These are phyloP conservation scores for Trypanosoma brucei DNA, from an alignment of 208 protist genomes.

Conservation along the genomic window DNA sequence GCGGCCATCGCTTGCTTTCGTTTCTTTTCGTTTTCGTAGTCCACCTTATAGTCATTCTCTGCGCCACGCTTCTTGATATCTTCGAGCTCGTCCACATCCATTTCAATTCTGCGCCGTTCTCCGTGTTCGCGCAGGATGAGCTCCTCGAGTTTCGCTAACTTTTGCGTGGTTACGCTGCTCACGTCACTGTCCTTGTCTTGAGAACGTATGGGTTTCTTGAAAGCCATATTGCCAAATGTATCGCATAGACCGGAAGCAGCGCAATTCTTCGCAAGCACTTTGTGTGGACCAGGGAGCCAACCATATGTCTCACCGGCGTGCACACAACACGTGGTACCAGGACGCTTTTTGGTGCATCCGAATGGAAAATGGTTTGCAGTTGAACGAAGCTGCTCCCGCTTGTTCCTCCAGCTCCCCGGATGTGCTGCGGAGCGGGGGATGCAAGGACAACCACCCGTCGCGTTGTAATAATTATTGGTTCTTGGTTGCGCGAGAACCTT, in stretches of 20 bases:
- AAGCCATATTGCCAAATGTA: conserved; percentile 76
- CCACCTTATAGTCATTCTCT: conserved; percentile 45
- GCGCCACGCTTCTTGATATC: conserved; percentile 43
- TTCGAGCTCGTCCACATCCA: conserved; percentile 51
- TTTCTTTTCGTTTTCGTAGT: conserved; percentile 26
- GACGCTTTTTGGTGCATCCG: conserved; percentile 37
- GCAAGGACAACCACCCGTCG: conserved; percentile 66
- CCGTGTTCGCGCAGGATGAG: conserved; percentile 72
- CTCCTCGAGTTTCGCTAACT: conserved; percentile 67
- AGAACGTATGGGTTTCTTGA: conserved; percentile 34
- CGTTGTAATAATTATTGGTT: conserved; percentile 80
- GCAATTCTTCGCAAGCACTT: conserved; percentile 51
- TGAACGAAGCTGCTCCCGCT: conserved; percentile 50
- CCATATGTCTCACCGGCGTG: conserved; percentile 61
- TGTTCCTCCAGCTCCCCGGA: conserved; percentile 66
- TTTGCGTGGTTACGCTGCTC: conserved; percentile 56
- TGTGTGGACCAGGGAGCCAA: conserved; percentile 60
- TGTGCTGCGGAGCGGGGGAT: conserved; percentile 58
- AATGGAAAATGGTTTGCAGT: conserved; percentile 33
- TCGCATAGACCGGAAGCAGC: conserved; percentile 68
- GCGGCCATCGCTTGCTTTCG: conserved; percentile 28
- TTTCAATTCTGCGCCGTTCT: conserved; percentile 49
- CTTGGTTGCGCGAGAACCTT: conserved; percentile 59
- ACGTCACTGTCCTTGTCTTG: conserved; percentile 45
- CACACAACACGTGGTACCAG: conserved; percentile 35